Evolutionary conservation across 306 rosid species (phyloP).

Genomic region (Spatholobus suberectus): DNA sequence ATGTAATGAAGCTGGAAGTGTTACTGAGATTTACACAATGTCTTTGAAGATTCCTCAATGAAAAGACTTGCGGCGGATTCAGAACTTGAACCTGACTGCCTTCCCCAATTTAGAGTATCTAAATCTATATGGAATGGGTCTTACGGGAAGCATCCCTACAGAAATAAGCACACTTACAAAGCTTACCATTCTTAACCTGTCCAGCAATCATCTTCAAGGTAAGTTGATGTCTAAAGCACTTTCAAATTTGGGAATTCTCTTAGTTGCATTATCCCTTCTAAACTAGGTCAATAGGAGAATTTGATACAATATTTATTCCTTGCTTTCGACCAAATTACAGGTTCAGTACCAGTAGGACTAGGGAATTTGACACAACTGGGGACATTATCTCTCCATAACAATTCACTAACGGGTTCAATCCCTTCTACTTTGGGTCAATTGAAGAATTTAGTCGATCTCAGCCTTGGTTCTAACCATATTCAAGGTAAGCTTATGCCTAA

Average conservation of each 20-base stretch:
- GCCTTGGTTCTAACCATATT: background rate
- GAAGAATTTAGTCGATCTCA: background rate
- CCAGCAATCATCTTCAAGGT: background rate
- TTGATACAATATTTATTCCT: background rate
- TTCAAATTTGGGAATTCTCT: background rate
- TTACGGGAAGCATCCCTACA: background rate
- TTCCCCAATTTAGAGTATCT: background rate
- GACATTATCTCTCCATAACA: background rate
- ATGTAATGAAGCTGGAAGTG: constrained; percentile 22
- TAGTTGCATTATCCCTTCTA: background rate
- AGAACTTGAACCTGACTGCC: background rate
- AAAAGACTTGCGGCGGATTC: background rate
- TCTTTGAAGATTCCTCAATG: background rate
- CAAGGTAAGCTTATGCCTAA: background rate
- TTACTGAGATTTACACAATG: background rate
- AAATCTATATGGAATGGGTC: background rate
- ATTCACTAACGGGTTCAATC: background rate
- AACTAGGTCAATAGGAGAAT: background rate
- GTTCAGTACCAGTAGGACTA: background rate
- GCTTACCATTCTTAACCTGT: background rate
- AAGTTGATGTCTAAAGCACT: background rate
- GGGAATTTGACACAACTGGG: background rate
- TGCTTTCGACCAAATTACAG: background rate
- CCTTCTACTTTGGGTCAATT: background rate
- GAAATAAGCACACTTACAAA: background rate